Evolutionary conservation across 2,329 filamentous ascomycete species (phyloP).

Genomic region (Talaromyces sp.): DNA sequence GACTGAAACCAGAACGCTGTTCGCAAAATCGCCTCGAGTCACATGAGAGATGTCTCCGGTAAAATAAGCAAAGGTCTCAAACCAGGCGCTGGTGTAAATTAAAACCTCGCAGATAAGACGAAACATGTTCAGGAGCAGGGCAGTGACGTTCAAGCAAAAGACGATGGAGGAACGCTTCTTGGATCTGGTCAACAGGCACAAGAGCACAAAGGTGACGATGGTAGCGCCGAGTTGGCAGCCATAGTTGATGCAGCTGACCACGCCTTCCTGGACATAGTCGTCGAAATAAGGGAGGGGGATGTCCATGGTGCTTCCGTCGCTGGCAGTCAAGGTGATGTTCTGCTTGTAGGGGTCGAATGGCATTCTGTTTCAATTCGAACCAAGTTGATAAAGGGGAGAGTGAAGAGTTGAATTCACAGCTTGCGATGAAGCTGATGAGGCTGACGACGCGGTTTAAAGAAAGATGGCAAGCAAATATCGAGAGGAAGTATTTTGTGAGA

Average conservation of each 20-base stretch:
- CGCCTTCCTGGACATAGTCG: slow-evolving; percentile 45
- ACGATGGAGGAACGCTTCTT: slow-evolving; percentile 63
- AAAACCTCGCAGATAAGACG: slow-evolving; percentile 46
- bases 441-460: background rate
- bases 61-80: slow-evolving; percentile 60
- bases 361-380: background rate
- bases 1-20: slow-evolving; percentile 48
- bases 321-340: slow-evolving; percentile 45
- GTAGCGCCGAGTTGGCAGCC: slow-evolving; percentile 68
- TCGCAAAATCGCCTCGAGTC: slow-evolving; percentile 41
- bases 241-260: slow-evolving; percentile 59
- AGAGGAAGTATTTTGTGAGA: background rate
- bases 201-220: slow-evolving; percentile 60
- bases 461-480: background rate
- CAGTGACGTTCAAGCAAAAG: slow-evolving; percentile 62
- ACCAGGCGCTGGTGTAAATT: slow-evolving; percentile 60
- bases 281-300: slow-evolving; percentile 46
- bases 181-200: slow-evolving; percentile 64
- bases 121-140: slow-evolving; percentile 59
- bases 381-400: background rate
- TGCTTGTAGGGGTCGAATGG: slow-evolving; percentile 54
- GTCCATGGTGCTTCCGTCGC: slow-evolving; percentile 44
- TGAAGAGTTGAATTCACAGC: background rate
- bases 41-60: slow-evolving; percentile 54
- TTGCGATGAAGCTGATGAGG: background rate